These are phyloP conservation scores for Eleusine coracana DNA, from an alignment of 176 grass and related monocot genomes.

Conservation along the genomic window DNA sequence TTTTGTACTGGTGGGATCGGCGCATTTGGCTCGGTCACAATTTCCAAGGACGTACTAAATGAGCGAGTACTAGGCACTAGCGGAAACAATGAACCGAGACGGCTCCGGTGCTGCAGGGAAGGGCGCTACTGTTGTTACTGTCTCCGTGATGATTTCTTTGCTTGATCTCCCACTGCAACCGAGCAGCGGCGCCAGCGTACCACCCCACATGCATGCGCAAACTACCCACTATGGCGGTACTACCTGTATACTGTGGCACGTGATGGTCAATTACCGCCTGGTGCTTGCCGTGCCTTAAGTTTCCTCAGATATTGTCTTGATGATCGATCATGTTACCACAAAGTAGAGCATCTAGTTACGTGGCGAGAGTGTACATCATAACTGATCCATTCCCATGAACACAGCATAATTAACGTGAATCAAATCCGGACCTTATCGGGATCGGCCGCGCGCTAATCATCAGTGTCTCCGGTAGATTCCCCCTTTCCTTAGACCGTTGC, in stretches of 20 bases:
- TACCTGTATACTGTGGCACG: conserved; percentile 5
- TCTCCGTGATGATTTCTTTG: not conserved
- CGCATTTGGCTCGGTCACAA: conserved; percentile 1
- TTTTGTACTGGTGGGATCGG: not conserved
- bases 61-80: too few species aligned
- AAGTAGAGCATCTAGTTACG: not conserved
- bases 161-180: not conserved
- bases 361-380: not conserved
- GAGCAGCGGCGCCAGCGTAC: conserved; percentile 5
- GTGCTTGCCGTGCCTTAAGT: not conserved
- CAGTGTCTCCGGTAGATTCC: not conserved
- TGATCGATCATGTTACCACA: not conserved
- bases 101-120: not conserved
- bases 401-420: not conserved
- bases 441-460: not conserved
- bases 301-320: not conserved
- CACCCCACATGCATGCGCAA: conserved; percentile 32
- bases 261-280: not conserved
- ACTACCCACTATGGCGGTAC: not conserved
- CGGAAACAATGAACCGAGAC: not conserved
- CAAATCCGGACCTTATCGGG: not conserved
- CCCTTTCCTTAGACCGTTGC: not conserved
- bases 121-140: not conserved
- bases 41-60: conserved; percentile 12
- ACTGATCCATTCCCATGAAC: not conserved